These are phyloP conservation scores for Lachancea nothofagi DNA, from an alignment of 805 yeast species.

Conservation along the genomic window DNA sequence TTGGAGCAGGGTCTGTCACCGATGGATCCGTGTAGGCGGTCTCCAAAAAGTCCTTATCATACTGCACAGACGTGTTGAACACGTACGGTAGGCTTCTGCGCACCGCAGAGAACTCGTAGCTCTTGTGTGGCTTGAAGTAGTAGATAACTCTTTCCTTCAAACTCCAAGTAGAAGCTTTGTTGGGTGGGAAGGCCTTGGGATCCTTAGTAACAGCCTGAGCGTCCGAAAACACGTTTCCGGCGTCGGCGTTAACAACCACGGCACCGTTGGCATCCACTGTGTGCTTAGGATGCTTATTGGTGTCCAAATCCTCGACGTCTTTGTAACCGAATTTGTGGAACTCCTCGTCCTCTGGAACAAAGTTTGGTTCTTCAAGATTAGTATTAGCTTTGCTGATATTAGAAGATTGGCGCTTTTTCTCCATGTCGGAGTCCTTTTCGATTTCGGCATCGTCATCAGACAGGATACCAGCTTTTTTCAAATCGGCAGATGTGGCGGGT, in stretches of 20 bases:
- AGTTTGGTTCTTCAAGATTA: conserved; percentile 21
- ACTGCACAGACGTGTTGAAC: conserved; percentile 32
- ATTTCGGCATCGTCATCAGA: conserved; percentile 14
- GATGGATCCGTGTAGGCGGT: conserved; percentile 31
- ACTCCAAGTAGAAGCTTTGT: conserved; percentile 15
- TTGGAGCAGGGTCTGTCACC: conserved; percentile 38
- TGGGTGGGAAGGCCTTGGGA: conserved; percentile 26
- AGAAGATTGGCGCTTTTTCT: conserved; percentile 6
- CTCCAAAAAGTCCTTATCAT: conserved; percentile 29
- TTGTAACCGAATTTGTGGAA: conserved; percentile 24
- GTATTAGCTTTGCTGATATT: conserved; percentile 9
- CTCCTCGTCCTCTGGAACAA: conserved; percentile 26
- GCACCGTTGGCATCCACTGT: conserved; percentile 14
- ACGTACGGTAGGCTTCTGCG: conserved; percentile 36
- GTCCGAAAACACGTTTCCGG: conserved; percentile 24
- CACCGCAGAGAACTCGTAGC: conserved; percentile 42
- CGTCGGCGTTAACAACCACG: conserved; percentile 20
- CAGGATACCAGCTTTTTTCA: conserved; percentile 27
- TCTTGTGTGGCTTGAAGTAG: conserved; percentile 43
- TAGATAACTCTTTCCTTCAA: conserved; percentile 22
- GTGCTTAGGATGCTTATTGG: conserved; percentile 5
- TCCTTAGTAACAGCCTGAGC: conserved; percentile 19
- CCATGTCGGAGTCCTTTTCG: conserved; percentile 5
- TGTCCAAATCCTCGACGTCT: conserved; percentile 19
- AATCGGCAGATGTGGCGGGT: conserved; percentile 27